Conservation (phyloP, 192 early-diverging fungal species). For the Mortierella alpina region DNA sequence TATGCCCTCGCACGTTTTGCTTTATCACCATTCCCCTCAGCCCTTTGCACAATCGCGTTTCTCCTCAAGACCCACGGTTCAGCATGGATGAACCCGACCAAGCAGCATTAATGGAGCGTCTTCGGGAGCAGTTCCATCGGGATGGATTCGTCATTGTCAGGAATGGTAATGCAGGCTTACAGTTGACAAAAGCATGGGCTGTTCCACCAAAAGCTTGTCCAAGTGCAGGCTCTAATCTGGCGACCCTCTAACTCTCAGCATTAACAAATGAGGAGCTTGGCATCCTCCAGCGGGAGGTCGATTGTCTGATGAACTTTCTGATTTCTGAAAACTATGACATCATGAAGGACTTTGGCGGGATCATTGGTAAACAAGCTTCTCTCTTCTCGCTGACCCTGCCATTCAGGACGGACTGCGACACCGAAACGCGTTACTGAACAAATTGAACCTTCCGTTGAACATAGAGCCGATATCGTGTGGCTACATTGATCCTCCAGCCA, state of each 20-base stretch:
- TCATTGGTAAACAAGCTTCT: constrained; percentile 22
- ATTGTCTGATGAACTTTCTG: constrained; percentile 38
- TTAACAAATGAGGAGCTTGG: constrained; percentile 7
- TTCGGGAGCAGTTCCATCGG: constrained; percentile 27
- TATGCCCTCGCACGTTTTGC: no score
- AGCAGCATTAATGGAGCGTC: no score
- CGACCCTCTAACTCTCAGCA: background rate
- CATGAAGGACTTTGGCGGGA: constrained; percentile 36
- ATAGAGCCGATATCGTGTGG: constrained; percentile 43
- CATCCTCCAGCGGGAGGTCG: constrained; percentile 30
- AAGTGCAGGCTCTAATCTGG: background rate
- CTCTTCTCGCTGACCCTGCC: background rate
- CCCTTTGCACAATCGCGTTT: no score
- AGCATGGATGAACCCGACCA: no score
- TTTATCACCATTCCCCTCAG: no score
- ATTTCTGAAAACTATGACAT: constrained; percentile 38
- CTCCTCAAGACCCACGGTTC: no score
- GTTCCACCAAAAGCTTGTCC: background rate
- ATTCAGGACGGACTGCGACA: background rate
- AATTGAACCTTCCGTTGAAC: background rate
- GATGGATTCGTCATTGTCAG: constrained; percentile 35
- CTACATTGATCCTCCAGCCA: constrained; percentile 39
- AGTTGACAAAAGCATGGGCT: no score
- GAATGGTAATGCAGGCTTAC: constrained; percentile 20
- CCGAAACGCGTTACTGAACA: no score